These are phyloP conservation scores for Penicillium brasilianum DNA, from an alignment of 2,329 filamentous ascomycete genomes.

Conservation along the genomic window DNA sequence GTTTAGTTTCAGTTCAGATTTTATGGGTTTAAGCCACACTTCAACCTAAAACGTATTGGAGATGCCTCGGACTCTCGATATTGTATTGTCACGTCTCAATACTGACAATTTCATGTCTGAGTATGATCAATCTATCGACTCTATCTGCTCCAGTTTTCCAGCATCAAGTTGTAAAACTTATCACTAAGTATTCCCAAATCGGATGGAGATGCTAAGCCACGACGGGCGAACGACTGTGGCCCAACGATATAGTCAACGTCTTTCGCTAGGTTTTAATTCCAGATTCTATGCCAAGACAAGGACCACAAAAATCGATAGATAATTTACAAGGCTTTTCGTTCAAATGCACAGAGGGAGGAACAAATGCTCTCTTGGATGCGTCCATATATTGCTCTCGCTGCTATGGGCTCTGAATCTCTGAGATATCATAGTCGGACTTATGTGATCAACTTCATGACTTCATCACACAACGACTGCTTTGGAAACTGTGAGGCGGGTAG, in stretches of 20 bases:
- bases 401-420: neutral
- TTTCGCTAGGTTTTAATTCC: neutral
- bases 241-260: neutral
- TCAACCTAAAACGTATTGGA: neutral
- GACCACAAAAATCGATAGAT: neutral
- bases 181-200: neutral
- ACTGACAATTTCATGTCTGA: neutral
- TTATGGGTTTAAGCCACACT: neutral
- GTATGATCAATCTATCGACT: too few species aligned
- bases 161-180: neutral
- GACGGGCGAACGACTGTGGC: neutral
- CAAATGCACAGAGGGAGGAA: neutral
- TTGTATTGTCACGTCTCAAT: neutral
- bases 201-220: neutral
- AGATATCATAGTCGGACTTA: neutral
- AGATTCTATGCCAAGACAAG: neutral
- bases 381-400: neutral
- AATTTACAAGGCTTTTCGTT: neutral
- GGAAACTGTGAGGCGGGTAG: slow-evolving; percentile 3
- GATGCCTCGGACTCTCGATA: neutral
- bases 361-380: neutral
- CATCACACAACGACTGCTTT: neutral
- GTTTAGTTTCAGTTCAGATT: neutral
- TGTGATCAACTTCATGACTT: neutral
- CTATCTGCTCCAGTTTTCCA: neutral